Evolutionary conservation across 140 eudicot species (phyloP).

Genomic region (Erigeron philadelphicus): DNA sequence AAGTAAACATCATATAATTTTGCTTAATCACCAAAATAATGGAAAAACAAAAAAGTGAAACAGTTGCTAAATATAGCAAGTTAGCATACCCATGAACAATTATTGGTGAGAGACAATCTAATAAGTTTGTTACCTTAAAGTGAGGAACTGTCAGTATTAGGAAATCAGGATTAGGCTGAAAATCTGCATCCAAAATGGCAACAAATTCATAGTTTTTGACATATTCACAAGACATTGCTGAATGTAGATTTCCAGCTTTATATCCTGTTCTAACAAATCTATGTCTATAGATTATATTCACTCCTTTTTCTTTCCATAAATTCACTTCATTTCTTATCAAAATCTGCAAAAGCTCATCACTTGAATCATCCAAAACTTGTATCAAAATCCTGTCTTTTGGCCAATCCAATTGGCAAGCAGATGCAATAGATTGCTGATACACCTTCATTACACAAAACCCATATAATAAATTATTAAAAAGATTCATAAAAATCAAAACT

Average conservation of each 20-base stretch:
- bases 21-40: constrained; percentile 23
- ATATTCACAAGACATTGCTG: constrained; percentile 92
- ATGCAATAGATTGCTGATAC: constrained; percentile 66
- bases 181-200: constrained; percentile 87
- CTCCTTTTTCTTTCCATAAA: constrained; percentile 73
- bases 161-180: constrained; percentile 81
- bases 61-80: constrained; percentile 23
- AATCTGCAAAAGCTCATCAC: constrained; percentile 58
- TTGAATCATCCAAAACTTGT: constrained; percentile 86
- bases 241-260: constrained; percentile 89
- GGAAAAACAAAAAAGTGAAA: constrained; percentile 24
- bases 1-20: constrained; percentile 14
- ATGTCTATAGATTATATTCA: constrained; percentile 72
- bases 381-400: constrained; percentile 72
- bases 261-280: constrained; percentile 76
- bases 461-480: constrained; percentile 14
- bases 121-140: constrained; percentile 54
- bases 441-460: constrained; percentile 44
- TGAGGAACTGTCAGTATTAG: constrained; percentile 71
- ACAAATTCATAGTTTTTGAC: constrained; percentile 82
- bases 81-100: constrained; percentile 27
- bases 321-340: constrained; percentile 62
- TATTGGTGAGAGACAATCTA: constrained; percentile 24
- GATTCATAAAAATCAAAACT: neutral
- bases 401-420: constrained; percentile 93